Evolutionary conservation across 306 rosid genomes (phyloP).

Genomic region (Fragaria ananassa): DNA sequence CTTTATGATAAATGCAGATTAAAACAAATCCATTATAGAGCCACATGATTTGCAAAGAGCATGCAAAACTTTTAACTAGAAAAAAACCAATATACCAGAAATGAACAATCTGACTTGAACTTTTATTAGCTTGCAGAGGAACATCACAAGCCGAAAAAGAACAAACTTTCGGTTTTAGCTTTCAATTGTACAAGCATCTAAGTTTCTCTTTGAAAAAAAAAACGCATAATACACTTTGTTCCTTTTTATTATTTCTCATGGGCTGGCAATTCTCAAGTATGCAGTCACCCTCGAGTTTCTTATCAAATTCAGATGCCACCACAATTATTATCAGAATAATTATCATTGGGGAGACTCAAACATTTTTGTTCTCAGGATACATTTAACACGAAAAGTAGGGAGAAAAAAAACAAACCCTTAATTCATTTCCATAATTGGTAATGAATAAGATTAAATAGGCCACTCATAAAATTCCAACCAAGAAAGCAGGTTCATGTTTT

Average conservation of each 20-base stretch:
- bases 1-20: slow-evolving; percentile 10
- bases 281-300: not conserved
- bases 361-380: slow-evolving; percentile 11
- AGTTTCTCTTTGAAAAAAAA: not conserved
- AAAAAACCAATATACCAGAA: not conserved
- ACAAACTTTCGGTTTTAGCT: not conserved
- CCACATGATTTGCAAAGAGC: not conserved
- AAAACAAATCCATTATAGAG: slow-evolving; percentile 5
- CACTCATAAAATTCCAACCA: slow-evolving; percentile 9
- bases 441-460: slow-evolving; percentile 6
- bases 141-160: not conserved
- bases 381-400: not conserved
- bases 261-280: not conserved
- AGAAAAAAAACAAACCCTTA: not conserved
- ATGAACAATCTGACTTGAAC: not conserved
- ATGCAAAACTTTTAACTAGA: not conserved
- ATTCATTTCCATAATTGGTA: slow-evolving; percentile 13
- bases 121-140: not conserved
- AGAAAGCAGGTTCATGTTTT: slow-evolving; percentile 7
- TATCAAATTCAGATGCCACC: slow-evolving; percentile 4
- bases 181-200: not conserved
- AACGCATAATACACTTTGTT: not conserved
- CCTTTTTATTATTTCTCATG: not conserved
- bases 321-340: not conserved
- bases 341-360: not conserved